Conservation (phyloP, 2,329 filamentous ascomycete genomes). For the Aspergillus amoenus region DNA sequence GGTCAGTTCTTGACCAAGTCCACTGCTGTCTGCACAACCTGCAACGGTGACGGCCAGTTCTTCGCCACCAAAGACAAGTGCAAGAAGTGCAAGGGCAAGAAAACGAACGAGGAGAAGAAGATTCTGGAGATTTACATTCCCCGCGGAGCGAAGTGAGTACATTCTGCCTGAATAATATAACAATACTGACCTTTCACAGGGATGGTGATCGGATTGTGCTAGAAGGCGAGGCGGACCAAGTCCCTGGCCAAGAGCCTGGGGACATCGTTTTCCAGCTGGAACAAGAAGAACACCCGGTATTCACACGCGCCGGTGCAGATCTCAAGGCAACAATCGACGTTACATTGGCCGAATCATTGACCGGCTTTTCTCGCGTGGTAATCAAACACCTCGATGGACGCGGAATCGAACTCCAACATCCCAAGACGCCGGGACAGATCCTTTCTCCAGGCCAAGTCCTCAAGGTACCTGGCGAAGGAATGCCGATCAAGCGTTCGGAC, state of each 20-base stretch:
- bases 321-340: constrained; percentile 78
- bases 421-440: constrained; percentile 74
- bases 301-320: constrained; percentile 80
- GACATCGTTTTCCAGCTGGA: constrained; percentile 88
- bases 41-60: constrained; percentile 78
- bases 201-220: constrained; percentile 87
- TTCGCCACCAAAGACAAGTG: constrained; percentile 97
- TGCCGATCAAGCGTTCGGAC: constrained; percentile 88
- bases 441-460: constrained; percentile 80
- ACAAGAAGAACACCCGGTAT: constrained; percentile 77
- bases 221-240: constrained; percentile 90
- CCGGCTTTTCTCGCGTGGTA: constrained; percentile 86
- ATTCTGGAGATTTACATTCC: constrained; percentile 96
- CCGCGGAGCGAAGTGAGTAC: constrained; percentile 66
- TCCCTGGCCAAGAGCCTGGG: constrained; percentile 82
- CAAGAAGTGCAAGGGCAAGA: constrained; percentile 97
- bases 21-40: constrained; percentile 76
- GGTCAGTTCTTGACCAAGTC: constrained; percentile 84
- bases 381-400: constrained; percentile 90
- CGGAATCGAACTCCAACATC: constrained; percentile 77
- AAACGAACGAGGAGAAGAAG: constrained; percentile 85
- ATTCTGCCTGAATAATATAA: too few species aligned
- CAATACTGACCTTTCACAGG: constrained; percentile 28
- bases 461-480: constrained; percentile 85
- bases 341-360: constrained; percentile 78